phyloP scores from a whole-genome alignment of 371 early-diverging fungal genomes.

The Apophysomyces trapeziformis region DNA sequence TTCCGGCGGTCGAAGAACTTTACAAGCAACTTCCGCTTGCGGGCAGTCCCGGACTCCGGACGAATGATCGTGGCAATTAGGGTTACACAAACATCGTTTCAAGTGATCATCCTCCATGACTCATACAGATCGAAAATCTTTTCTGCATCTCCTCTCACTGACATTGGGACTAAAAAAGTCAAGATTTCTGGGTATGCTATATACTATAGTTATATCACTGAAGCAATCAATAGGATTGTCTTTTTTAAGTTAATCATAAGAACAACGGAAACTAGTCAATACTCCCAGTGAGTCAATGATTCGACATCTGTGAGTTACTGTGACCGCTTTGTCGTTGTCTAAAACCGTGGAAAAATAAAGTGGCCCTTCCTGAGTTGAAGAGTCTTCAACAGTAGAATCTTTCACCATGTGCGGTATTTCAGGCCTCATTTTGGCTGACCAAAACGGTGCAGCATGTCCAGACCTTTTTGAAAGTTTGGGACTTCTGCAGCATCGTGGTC shows the following conservation, averaged over 20 bases:
- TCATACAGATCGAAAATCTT: conserved; percentile 7
- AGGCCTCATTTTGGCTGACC: conserved; percentile 85
- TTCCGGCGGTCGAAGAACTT: conserved; percentile 42
- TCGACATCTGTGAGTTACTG: conserved; percentile 7
- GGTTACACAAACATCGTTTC: conserved; percentile 1
- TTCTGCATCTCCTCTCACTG: background rate
- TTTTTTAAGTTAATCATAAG: background rate
- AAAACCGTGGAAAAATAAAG: conserved; percentile 5
- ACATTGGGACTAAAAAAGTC: background rate
- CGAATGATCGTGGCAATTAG: conserved; percentile 7
- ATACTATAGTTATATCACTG: too few relatives aligned
- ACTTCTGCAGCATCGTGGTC: conserved; percentile 96
- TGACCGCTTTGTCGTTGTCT: conserved; percentile 14
- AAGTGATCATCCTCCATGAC: background rate
- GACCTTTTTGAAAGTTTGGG: conserved; percentile 94
- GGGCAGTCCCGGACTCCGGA: conserved; percentile 2
- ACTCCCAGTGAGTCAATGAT: background rate
- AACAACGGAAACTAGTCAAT: background rate
- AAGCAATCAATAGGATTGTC: background rate
- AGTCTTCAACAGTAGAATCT: conserved; percentile 5
- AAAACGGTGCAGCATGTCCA: conserved; percentile 70
- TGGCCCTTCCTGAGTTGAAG: conserved; percentile 5
- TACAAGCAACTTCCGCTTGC: conserved; percentile 21
- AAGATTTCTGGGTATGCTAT: too few relatives aligned
- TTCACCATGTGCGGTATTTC: conserved; percentile 91